phyloP scores from a whole-genome alignment of 148 eudicot genomes.

The Talinum fruticosum region DNA sequence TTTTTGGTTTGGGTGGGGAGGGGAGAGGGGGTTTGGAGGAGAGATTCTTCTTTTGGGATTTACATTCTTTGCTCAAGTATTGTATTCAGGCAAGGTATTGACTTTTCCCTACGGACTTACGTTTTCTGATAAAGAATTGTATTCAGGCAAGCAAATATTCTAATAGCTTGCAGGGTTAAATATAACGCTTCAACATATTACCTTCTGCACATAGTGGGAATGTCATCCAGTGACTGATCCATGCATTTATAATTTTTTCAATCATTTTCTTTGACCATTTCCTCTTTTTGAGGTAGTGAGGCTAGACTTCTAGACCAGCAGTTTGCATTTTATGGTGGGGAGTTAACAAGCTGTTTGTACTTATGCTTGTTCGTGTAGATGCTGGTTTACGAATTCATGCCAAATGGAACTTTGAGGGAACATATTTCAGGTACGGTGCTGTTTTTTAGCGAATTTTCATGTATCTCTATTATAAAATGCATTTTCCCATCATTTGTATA shows the following conservation, averaged over 20 bases:
- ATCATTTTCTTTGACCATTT: neutral
- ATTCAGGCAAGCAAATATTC: no score
- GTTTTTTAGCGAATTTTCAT: constrained; percentile 27
- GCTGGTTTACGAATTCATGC: constrained; percentile 88
- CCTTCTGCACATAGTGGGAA: no score
- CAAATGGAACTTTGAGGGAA: constrained; percentile 71
- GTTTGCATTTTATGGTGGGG: neutral
- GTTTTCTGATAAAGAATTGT: no score
- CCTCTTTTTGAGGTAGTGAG: neutral
- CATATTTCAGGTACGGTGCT: constrained; percentile 60
- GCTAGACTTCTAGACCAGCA: neutral
- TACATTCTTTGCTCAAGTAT: no score
- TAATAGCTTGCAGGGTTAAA: no score
- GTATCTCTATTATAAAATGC: neutral
- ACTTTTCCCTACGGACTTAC: no score
- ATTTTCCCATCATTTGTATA: neutral
- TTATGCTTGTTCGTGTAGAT: constrained; percentile 43
- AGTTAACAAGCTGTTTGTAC: neutral
- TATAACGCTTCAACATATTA: no score
- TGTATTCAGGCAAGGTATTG: no score
- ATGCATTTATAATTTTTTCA: neutral
- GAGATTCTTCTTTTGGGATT: no score
- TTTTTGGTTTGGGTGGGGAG: no score
- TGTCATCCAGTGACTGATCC: neutral
- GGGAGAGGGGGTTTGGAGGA: no score